Conservation (phyloP, 1,139 yeast genomes). For the Wickerhamomyces sp. region DNA sequence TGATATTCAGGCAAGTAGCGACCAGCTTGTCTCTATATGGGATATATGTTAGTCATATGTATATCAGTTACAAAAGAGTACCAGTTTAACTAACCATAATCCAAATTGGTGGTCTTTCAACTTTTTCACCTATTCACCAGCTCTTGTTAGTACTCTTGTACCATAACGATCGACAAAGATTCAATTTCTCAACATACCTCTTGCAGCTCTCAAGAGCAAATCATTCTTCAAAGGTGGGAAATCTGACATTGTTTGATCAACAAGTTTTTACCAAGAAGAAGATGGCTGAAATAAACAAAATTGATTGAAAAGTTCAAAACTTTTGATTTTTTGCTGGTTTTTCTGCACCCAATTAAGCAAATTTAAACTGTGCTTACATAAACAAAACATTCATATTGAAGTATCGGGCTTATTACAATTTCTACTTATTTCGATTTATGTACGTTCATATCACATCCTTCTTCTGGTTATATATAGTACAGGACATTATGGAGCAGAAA, state of each 20-base stretch:
- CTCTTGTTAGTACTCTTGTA: slow-evolving; percentile 6
- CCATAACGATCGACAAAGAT: too few species aligned
- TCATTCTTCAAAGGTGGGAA: slow-evolving; percentile 83
- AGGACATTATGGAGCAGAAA: too few species aligned
- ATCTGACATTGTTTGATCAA: slow-evolving; percentile 9
- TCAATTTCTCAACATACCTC: slow-evolving; percentile 28
- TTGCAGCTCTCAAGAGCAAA: slow-evolving; percentile 84
- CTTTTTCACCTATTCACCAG: slow-evolving; percentile 46
- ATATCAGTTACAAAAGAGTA: too few species aligned
- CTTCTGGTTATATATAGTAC: not conserved
- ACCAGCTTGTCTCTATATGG: slow-evolving; percentile 36
- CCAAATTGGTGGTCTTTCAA: slow-evolving; percentile 98
- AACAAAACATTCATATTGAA: not conserved
- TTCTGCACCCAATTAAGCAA: not conserved
- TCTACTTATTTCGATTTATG: too few species aligned
- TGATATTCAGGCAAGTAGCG: slow-evolving; percentile 85
- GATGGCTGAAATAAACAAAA: not conserved
- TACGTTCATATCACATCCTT: not conserved
- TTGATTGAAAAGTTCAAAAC: not conserved
- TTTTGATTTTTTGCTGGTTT: not conserved
- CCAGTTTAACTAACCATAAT: slow-evolving; percentile 51
- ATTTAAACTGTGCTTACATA: not conserved
- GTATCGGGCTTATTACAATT: not conserved
- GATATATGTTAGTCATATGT: too few species aligned
- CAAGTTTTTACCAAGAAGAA: not conserved